Conservation (phyloP, 2,329 filamentous ascomycete genomes). For the Phaeoacremonium minimum region DNA sequence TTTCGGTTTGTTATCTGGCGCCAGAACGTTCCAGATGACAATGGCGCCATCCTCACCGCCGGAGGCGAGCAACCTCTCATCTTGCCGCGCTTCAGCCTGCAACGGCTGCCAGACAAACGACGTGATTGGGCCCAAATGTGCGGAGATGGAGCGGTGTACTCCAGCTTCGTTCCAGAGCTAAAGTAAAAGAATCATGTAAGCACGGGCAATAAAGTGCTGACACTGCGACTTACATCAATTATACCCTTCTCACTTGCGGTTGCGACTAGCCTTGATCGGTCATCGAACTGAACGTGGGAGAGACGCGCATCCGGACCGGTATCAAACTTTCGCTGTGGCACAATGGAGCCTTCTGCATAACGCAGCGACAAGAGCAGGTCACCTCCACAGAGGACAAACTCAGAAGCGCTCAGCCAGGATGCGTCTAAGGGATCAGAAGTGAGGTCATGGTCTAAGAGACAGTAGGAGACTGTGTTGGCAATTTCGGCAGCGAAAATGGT, state of each 20-base stretch:
- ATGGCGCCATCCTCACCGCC: slow-evolving; percentile 61
- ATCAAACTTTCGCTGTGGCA: slow-evolving; percentile 42
- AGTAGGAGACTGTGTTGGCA: slow-evolving; percentile 40
- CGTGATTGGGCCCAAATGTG: slow-evolving; percentile 55
- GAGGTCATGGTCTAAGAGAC: slow-evolving; percentile 45
- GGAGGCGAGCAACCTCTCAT: slow-evolving; percentile 56
- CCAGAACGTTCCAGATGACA: slow-evolving; percentile 57
- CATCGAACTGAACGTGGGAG: slow-evolving; percentile 53
- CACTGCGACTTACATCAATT: slow-evolving; percentile 55
- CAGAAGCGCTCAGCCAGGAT: slow-evolving; percentile 53
- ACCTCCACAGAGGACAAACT: slow-evolving; percentile 57
- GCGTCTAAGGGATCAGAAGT: slow-evolving; percentile 50
- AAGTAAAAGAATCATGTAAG: too few species aligned
- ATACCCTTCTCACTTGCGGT: slow-evolving; percentile 57
- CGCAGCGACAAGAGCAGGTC: slow-evolving; percentile 45
- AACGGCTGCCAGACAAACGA: slow-evolving; percentile 58
- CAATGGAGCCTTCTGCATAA: slow-evolving; percentile 41
- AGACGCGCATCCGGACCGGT: slow-evolving; percentile 50
- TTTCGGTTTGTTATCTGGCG: slow-evolving; percentile 49
- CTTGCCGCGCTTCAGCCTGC: slow-evolving; percentile 29
- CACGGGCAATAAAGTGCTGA: too few species aligned
- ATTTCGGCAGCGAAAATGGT: slow-evolving; percentile 46
- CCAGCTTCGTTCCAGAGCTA: slow-evolving; percentile 54
- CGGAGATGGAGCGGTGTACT: slow-evolving; percentile 50
- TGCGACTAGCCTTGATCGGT: slow-evolving; percentile 46